Conservation (phyloP, 306 rosid species). For the Myrica gale region DNA sequence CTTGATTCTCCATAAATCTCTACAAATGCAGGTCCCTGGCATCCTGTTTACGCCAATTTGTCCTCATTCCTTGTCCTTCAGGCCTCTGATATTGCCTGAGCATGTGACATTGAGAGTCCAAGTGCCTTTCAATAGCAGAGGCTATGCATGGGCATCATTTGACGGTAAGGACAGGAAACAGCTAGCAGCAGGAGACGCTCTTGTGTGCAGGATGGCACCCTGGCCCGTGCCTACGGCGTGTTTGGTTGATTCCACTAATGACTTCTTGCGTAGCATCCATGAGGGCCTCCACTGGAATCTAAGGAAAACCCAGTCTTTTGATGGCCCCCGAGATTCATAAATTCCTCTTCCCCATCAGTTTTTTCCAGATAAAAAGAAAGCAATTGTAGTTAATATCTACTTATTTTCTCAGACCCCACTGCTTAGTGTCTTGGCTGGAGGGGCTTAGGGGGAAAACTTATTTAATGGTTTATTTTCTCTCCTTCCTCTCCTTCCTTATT, state of each 20-base stretch:
- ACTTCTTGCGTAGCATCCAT: constrained; percentile 85
- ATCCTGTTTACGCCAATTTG: constrained; percentile 92
- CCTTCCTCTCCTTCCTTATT: neutral
- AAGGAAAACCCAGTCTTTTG: constrained; percentile 73
- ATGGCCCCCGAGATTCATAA: constrained; percentile 70
- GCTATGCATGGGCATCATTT: constrained; percentile 95
- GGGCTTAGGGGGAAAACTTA: neutral
- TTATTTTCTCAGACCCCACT: neutral
- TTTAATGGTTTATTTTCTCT: neutral
- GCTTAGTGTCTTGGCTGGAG: neutral
- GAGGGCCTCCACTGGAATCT: constrained; percentile 98
- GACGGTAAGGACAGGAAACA: constrained; percentile 90
- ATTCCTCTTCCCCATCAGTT: neutral
- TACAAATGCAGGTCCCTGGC: constrained; percentile 79
- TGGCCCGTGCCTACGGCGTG: constrained; percentile 99
- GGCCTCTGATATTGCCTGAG: constrained; percentile 89
- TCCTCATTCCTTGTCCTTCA: constrained; percentile 85
- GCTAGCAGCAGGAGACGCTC: constrained; percentile 86
- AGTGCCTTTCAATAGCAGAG: constrained; percentile 81
- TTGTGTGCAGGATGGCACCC: constrained; percentile 93
- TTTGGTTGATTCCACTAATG: constrained; percentile 72
- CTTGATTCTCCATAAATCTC: constrained; percentile 18
- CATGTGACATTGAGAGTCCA: constrained; percentile 81
- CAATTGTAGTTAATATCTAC: neutral
- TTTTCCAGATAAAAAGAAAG: neutral